Evolutionary conservation across 192 early-diverging fungal species (phyloP), one percentile per base, ranked within the genome.

Genomic region (Backusella luteola): DNA sequence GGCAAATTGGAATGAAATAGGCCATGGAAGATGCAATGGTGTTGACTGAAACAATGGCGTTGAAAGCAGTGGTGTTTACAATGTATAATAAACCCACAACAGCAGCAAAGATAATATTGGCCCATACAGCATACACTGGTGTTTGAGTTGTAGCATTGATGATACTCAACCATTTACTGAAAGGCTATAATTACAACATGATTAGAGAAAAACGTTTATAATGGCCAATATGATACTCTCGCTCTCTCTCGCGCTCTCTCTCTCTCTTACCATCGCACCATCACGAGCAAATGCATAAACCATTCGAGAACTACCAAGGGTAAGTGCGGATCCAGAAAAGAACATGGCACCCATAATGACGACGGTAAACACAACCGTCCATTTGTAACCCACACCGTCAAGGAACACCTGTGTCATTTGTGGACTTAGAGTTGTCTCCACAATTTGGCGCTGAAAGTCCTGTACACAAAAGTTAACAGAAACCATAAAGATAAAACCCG

Each of bases 231-330:
- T 23, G 19, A 15, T 29, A 17, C 3, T 0, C 26, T 29, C 32
- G 6, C 19, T 34, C 12, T 4, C 23, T 29, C 29, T 29, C 29
- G 0, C 29, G 0, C 26, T 26, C 26, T 26, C 26, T 26, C 26
- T 26, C 26, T 26, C 26, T 26, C 26, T 34, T 74, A 74, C 73
- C 78, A 87, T 77, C 8, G 87, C 88, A 34, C 88, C 88, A 74
- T 89, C 88, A 17, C 88, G 79, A n/a, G 87, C 80, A 71, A 89
- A 89, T 1, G 87, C 87, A 66, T 79, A 89, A 53, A 89, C 87
- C 88, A 89, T 89, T 34, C 88, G 80, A 14, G 87, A 88, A 46
- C 79, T 83, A 14, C 87, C 84, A 12, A 89, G 59, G 0, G 87
- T 88, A 66, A 87, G 73, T 0, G 87, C 88, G 1, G 79, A 82